Evolutionary conservation across 352 stramenopile species (phyloP), one percentile per base, ranked within the genome.

Genomic region (Phytophthora rubi): DNA sequence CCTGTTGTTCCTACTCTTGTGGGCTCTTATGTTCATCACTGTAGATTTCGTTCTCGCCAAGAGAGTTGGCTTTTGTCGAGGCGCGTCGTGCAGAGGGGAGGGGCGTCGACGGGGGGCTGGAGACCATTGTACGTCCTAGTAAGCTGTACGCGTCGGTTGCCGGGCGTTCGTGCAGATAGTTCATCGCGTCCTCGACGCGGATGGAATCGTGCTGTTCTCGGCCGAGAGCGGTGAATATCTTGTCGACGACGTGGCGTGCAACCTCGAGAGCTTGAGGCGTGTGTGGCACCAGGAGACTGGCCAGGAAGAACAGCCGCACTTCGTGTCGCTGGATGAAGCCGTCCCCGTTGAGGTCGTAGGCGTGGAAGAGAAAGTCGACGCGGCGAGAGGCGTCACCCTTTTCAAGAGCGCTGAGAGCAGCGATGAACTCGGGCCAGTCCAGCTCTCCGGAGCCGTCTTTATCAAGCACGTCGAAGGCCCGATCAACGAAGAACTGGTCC

Each of bases 371-470:
- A 51, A 94, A 89, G 6, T 66, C 68, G 2, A 91, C 76, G 21
- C 86, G 77, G 23, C 84, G 78, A 12, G 71, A 54, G 10, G 79
- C 49, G 44, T 84, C 83, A 15, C 84, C 84, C 32, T 91, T 90
- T 42, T 94, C 86, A 0, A 92, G 67, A 21, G 84, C 78, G 33
- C 80, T 85, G 30, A 94, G 77, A 30, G 86, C 86, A 6, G 83
- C 80, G 48, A 94, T 76, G 45, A 94, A 94, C 65, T 94, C 83
- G 0, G 81, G 66, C 86, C 86, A 94, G 37, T 94, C 83, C 18
- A 94, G 74, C 32, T 82, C 77, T 4, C 82, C 83, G 0, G 82
- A 90, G 18, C 83, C 69, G 35, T 94, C 83, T 0, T 74, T 74
- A 53, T 92, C 86, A 4, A 94, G 73, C 3, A 90, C 85, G 13